These are phyloP conservation scores for cucumber (Cucumis sativus) DNA, from an alignment of 306 rosid species.

Conservation along the genomic window Cucumber_9930_V3 NC_026655.2:26834001-26834500, in stretches of 20 bases:
- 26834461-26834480: neutral
- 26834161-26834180: conserved; percentile 95
- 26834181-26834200: conserved; percentile 65
- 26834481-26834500: neutral
- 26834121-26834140: neutral
- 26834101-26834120: neutral
- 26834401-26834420: conserved; percentile 95
- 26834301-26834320: neutral
- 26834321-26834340: neutral
- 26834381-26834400: conserved; percentile 96
- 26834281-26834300: neutral
- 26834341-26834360: conserved; percentile 87
- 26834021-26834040: neutral
- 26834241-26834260: conserved; percentile 90
- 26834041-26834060: neutral
- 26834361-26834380: conserved; percentile 90
- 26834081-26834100: neutral
- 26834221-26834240: conserved; percentile 98
- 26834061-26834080: neutral
- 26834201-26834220: conserved; percentile 98
- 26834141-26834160: conserved; percentile 22
- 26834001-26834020: neutral
- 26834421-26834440: conserved; percentile 31
- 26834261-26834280: conserved; percentile 2
- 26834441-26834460: neutral